Percentiles rank a stretch among this genome's conserved stretches.
Evolutionary conservation across 345 rosid species (phyloP).

Genomic region (Dipteronia dyeriana): DNA sequence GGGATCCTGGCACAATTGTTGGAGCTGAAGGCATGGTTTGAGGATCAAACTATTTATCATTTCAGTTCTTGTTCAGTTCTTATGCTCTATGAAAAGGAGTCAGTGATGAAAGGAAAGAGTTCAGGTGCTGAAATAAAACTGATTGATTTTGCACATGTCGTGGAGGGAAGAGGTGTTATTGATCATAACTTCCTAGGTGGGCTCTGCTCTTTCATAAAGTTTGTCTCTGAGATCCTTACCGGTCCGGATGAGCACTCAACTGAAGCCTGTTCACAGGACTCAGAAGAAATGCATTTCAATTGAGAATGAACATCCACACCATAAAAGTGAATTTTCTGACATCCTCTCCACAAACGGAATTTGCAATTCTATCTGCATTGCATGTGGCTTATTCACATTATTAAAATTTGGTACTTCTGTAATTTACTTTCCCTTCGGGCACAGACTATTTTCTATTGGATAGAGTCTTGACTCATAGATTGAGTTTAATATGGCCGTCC

Average conservation of each 20-base stretch:
- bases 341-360: not conserved
- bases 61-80: conserved; percentile 90
- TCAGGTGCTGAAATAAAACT: conserved; percentile 60
- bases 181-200: conserved; percentile 98
- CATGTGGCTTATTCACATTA: not conserved
- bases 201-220: conserved; percentile 82
- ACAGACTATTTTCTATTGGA: not conserved
- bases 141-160: conserved; percentile 91
- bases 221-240: conserved; percentile 63
- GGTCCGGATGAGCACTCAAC: conserved; percentile 42
- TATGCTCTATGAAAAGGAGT: conserved; percentile 62
- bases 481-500: not conserved
- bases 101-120: conserved; percentile 35
- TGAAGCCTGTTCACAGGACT: conserved; percentile 20
- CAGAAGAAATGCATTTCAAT: conserved; percentile 20
- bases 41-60: conserved; percentile 83
- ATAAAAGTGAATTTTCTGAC: not conserved
- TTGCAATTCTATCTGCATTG: not conserved
- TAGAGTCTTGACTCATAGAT: not conserved
- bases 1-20: conserved; percentile 76
- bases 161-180: conserved; percentile 77
- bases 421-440: not conserved
- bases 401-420: not conserved
- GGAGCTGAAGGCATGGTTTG: conserved; percentile 92
- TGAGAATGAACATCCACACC: conserved; percentile 3